Conservation (phyloP, 768 basidiomycete species). For the Podaxis pistillaris region DNA sequence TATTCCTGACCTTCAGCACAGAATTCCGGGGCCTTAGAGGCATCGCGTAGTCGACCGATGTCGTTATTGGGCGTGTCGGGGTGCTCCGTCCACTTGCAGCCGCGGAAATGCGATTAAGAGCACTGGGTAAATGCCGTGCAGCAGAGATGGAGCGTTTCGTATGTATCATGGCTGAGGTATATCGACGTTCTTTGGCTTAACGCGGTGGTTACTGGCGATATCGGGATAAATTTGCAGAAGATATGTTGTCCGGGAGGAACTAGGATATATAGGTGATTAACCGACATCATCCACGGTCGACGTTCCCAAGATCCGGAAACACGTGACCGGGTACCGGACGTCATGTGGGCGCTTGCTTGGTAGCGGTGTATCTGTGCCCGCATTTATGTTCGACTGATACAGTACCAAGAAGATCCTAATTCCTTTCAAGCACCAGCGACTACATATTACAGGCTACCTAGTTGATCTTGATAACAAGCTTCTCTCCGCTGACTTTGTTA, state of each 20-base stretch:
- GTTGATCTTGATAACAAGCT: constrained; percentile 40
- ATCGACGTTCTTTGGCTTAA: neutral
- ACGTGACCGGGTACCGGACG: constrained; percentile 9
- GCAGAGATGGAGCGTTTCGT: constrained; percentile 32
- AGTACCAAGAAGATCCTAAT: neutral
- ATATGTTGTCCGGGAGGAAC: constrained; percentile 10
- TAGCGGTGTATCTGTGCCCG: neutral
- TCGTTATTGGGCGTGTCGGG: constrained; percentile 19
- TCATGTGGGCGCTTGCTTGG: constrained; percentile 1
- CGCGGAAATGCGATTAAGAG: constrained; percentile 18
- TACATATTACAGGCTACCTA: neutral
- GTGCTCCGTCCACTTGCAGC: constrained; percentile 6
- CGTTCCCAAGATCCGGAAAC: constrained; percentile 17
- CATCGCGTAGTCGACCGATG: neutral
- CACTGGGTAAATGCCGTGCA: constrained; percentile 26
- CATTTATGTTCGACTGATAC: neutral
- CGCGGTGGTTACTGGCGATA: neutral
- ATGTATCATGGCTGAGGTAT: constrained; percentile 29
- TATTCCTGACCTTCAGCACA: too few species aligned
- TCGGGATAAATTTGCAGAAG: neutral
- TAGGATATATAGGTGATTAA: neutral
- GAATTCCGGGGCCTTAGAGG: neutral
- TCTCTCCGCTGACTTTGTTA: constrained; percentile 50
- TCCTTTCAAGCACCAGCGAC: neutral
- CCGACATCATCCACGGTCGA: constrained; percentile 3